Evolutionary conservation across 768 basidiomycete genomes (phyloP), one percentile per base, ranked within the genome.

Genomic region (Hemileccinum impolitum): DNA sequence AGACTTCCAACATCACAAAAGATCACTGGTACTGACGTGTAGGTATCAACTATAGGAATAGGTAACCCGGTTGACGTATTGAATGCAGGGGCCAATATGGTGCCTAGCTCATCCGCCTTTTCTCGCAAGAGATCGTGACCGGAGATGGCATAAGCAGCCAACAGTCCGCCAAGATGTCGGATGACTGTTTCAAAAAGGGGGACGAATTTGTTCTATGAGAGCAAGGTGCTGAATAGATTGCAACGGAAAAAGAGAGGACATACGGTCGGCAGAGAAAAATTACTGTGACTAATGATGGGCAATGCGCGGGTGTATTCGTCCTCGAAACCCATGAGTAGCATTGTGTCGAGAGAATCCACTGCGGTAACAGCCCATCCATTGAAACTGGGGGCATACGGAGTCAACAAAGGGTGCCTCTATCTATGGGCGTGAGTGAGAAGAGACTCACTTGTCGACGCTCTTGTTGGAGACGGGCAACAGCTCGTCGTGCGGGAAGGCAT

Each of bases 171-270:
- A 1, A 96, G 82, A 57, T 94, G 86, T 17, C 94, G 82, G 53
- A 95, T 95, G 23, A 85, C 80, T 0, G 90, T 94, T 71, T 94
- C 87, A 54, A 89, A 90, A 60, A 84, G 87, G 1, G 82, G 83
- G 1, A 64, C 67, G 14, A 13, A 63, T 70, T 43, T 55, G 67
- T 54, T 65, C 56, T 47, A 47, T 71, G 26, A 6, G 23, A 9
- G 10, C 5, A 3, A 1, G n/a, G 8, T 8, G 39, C 3, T 46
- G 15, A 44, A n/a, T 30, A 30, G 28, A n/a, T n/a, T 2, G 11
- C 9, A 12, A 6, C 30, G 19, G 37, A 3, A 23, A 17, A 17
- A n/a, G 14, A 19, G 26, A 35, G 14, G 30, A 15, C 62, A 65
- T 59, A 79, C 81, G 40, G 67, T 51, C 2, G 73, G 61, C 11